Evolutionary conservation across 495 filamentous ascomycete species (phyloP).

Genomic region (Penicillium paradoxum): DNA sequence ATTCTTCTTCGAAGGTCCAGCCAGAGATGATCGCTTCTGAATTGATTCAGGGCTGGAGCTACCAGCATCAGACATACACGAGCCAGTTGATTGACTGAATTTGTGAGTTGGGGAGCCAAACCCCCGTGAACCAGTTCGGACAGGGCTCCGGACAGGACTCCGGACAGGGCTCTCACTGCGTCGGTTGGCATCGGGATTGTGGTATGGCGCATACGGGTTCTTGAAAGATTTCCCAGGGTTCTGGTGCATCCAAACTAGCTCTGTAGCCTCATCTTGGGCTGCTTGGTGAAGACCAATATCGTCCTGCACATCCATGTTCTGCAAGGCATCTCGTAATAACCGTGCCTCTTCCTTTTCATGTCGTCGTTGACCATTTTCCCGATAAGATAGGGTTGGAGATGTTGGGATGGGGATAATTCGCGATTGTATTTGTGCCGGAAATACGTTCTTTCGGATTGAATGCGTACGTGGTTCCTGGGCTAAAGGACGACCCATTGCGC

Average conservation of each 20-base stretch:
- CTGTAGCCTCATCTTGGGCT: slow-evolving; percentile 80
- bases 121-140: slow-evolving; percentile 52
- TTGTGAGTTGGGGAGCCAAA: slow-evolving; percentile 12
- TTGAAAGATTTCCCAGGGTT: slow-evolving; percentile 54
- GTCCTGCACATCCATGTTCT: slow-evolving; percentile 70
- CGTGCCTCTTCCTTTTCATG: slow-evolving; percentile 83
- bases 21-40: slow-evolving; percentile 17
- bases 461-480: slow-evolving; percentile 39
- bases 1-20: slow-evolving; percentile 30
- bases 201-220: slow-evolving; percentile 57
- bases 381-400: slow-evolving; percentile 59
- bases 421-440: slow-evolving; percentile 33
- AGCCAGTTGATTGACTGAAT: slow-evolving; percentile 17
- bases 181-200: slow-evolving; percentile 36
- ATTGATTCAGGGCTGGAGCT: slow-evolving; percentile 21
- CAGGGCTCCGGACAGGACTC: slow-evolving; percentile 28
- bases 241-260: slow-evolving; percentile 81
- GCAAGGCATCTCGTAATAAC: slow-evolving; percentile 71
- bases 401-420: slow-evolving; percentile 21
- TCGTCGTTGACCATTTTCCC: slow-evolving; percentile 73
- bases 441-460: slow-evolving; percentile 38
- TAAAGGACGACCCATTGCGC: slow-evolving; percentile 39
- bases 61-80: slow-evolving; percentile 23
- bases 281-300: slow-evolving; percentile 65
- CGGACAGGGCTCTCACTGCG: slow-evolving; percentile 43